These are phyloP conservation scores for Trichoderma polysporum DNA, from an alignment of 2,329 filamentous ascomycete genomes.

Conservation along the genomic window DNA sequence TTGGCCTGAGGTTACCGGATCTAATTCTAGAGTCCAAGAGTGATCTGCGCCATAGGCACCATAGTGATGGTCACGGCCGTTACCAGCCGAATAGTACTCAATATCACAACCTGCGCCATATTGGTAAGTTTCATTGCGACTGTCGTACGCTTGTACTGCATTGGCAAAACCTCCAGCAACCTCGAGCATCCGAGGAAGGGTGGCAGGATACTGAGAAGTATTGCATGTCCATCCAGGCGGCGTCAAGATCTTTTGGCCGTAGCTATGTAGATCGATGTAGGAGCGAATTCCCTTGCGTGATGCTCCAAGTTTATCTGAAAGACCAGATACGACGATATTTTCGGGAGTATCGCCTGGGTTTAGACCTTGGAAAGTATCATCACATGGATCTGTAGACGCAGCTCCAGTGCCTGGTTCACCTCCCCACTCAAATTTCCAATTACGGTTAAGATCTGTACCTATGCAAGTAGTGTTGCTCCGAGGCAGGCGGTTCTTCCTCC, in stretches of 20 bases:
- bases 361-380: conserved; percentile 47
- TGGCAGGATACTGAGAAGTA: background rate
- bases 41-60: conserved; percentile 1
- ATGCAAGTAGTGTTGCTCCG: conserved; percentile 42
- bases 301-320: conserved; percentile 2
- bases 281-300: conserved; percentile 1
- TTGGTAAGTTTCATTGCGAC: conserved; percentile 9
- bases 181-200: background rate
- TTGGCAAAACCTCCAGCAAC: conserved; percentile 9
- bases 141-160: conserved; percentile 1
- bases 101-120: conserved; percentile 12
- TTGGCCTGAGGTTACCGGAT: background rate
- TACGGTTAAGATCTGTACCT: conserved; percentile 59
- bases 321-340: conserved; percentile 37
- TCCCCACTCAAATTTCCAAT: conserved; percentile 58
- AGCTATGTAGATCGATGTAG: conserved; percentile 13
- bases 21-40: conserved; percentile 9
- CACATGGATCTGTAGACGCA: conserved; percentile 52
- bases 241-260: conserved; percentile 4
- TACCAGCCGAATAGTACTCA: conserved; percentile 13
- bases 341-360: conserved; percentile 50
- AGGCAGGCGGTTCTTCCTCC: conserved; percentile 59
- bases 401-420: conserved; percentile 40
- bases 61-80: conserved; percentile 12
- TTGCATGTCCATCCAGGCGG: conserved; percentile 15